Evolutionary conservation across 495 filamentous ascomycete species (phyloP).

Genomic region (Terfezia claveryi): DNA sequence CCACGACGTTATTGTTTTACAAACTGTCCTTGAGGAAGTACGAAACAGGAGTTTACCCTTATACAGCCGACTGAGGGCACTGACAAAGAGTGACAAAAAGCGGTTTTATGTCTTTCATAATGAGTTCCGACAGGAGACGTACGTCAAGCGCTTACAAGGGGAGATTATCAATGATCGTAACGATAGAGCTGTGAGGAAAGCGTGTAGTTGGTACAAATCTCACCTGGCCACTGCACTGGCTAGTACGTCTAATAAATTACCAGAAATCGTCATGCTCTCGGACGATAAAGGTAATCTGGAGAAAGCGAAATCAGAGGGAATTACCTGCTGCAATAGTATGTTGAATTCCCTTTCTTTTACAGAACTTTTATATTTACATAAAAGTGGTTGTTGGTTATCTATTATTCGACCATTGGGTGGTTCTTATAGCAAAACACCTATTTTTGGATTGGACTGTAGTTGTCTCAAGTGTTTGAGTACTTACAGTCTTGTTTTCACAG

Average conservation of each 20-base stretch:
- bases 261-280: constrained; percentile 62
- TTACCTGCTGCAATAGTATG: constrained; percentile 25
- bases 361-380: too few species aligned
- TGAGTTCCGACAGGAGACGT: constrained; percentile 83
- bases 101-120: constrained; percentile 98
- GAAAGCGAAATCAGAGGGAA: constrained; percentile 56
- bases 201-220: constrained; percentile 70
- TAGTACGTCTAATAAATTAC: constrained; percentile 36
- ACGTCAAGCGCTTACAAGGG: constrained; percentile 46
- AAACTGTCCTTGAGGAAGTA: constrained; percentile 89
- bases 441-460: too few species aligned
- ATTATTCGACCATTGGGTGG: too few species aligned
- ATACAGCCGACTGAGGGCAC: constrained; percentile 72
- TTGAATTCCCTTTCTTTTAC: neutral
- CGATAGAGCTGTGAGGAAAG: constrained; percentile 69
- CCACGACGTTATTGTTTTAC: constrained; percentile 82
- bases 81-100: constrained; percentile 89
- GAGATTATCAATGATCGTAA: constrained; percentile 95
- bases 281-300: constrained; percentile 73
- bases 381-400: too few species aligned
- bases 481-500: constrained; percentile 19
- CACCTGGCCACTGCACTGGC: constrained; percentile 42
- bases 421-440: constrained; percentile 16
- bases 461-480: neutral
- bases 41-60: constrained; percentile 80